These are phyloP conservation scores for Sinapis alba DNA, from an alignment of 441 rosid genomes.

Conservation along the genomic window DNA sequence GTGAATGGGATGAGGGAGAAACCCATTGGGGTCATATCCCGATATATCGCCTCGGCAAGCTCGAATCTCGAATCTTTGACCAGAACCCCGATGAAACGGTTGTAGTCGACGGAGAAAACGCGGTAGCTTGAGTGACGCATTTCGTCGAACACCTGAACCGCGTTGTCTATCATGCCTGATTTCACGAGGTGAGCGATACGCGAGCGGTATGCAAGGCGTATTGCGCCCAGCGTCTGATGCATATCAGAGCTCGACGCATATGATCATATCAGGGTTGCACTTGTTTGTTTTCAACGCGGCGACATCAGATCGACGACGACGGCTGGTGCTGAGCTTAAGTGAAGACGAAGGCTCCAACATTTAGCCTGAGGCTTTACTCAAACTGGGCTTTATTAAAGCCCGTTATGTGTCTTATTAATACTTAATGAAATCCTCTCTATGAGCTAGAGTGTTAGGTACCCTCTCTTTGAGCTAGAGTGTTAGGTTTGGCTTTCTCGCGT, in stretches of 20 bases:
- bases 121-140: conserved; percentile 80
- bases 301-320: conserved; percentile 42
- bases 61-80: conserved; percentile 63
- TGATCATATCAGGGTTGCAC: conserved; percentile 51
- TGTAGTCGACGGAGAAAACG: conserved; percentile 74
- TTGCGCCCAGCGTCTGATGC: conserved; percentile 81
- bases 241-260: conserved; percentile 59
- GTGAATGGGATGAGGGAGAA: conserved; percentile 80
- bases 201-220: conserved; percentile 85
- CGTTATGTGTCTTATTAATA: not conserved
- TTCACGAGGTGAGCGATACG: conserved; percentile 65
- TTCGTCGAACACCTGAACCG: conserved; percentile 87
- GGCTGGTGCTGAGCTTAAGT: conserved; percentile 29
- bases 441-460: conserved; percentile 17
- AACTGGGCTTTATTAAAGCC: conserved; percentile 8
- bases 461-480: conserved; percentile 1
- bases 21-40: conserved; percentile 68
- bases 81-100: conserved; percentile 84
- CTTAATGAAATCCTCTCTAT: not conserved
- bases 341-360: conserved; percentile 18
- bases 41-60: conserved; percentile 65
- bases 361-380: conserved; percentile 7
- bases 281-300: conserved; percentile 9
- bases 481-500: conserved; percentile 1
- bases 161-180: conserved; percentile 71